Conservation (phyloP, 306 rosid species). For the Dryas alaskensis region DNA sequence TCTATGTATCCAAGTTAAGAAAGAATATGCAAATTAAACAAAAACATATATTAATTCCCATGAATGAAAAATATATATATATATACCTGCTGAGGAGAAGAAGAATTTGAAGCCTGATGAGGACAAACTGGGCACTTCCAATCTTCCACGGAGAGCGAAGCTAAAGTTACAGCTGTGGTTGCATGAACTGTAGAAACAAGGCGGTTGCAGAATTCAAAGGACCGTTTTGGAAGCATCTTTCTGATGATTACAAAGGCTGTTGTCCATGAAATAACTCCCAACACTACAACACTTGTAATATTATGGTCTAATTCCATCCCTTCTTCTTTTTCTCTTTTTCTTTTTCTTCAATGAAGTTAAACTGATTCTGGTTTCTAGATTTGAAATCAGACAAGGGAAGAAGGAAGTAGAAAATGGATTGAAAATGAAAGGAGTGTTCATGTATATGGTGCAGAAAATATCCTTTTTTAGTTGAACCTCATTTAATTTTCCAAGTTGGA, state of each 20-base stretch:
- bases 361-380: not conserved
- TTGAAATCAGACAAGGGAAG: not conserved
- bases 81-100: conserved; percentile 39
- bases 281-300: conserved; percentile 31
- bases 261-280: conserved; percentile 76
- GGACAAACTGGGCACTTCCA: conserved; percentile 78
- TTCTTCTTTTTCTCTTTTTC: conserved; percentile 13
- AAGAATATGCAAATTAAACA: not conserved
- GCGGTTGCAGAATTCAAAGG: conserved; percentile 67
- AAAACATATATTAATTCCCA: not conserved
- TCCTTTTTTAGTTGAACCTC: conserved; percentile 1
- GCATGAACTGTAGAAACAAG: conserved; percentile 73
- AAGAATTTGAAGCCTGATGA: conserved; percentile 48
- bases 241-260: conserved; percentile 43
- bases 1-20: not conserved
- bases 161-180: conserved; percentile 53
- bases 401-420: not conserved
- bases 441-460: not conserved
- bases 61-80: not conserved
- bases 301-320: conserved; percentile 11
- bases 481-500: conserved; percentile 17
- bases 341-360: not conserved
- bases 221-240: conserved; percentile 41
- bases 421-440: not conserved
- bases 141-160: conserved; percentile 59